phyloP scores from a whole-genome alignment of 345 rosid genomes.

The Stellera chamaejasme region DNA sequence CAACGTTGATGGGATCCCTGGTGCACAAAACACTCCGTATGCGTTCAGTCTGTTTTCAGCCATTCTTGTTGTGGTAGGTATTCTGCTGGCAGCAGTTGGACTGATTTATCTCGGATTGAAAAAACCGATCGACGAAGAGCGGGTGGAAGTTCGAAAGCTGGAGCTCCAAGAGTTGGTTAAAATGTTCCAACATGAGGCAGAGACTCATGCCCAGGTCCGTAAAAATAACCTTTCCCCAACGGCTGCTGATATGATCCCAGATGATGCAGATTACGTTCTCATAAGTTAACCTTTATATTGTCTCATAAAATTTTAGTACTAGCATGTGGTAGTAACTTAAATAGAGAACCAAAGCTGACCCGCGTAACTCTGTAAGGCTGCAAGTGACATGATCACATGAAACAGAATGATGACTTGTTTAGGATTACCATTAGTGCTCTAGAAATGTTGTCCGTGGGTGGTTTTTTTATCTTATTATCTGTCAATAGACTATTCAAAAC shows the following conservation, averaged over 20 bases:
- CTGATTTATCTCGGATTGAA: slow-evolving; percentile 70
- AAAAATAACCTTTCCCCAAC: slow-evolving; percentile 66
- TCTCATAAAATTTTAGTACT: too few species aligned
- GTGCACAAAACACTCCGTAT: slow-evolving; percentile 62
- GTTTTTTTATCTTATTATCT: too few species aligned
- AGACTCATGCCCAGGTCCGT: slow-evolving; percentile 83
- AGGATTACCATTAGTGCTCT: too few species aligned
- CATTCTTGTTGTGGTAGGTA: slow-evolving; percentile 41
- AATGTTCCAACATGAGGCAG: slow-evolving; percentile 95
- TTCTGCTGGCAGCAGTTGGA: slow-evolving; percentile 55
- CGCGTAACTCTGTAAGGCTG: too few species aligned
- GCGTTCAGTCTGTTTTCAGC: slow-evolving; percentile 78
- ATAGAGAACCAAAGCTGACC: too few species aligned
- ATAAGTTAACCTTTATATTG: slow-evolving; percentile 10
- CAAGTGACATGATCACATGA: too few species aligned
- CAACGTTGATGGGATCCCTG: slow-evolving; percentile 98
- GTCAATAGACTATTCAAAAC: too few species aligned
- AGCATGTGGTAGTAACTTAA: too few species aligned
- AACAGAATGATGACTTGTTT: too few species aligned
- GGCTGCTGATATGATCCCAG: slow-evolving; percentile 42
- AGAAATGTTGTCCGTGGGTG: too few species aligned
- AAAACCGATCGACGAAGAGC: slow-evolving; percentile 52
- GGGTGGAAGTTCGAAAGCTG: slow-evolving; percentile 62
- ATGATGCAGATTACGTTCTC: slow-evolving; percentile 45
- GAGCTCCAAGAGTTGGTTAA: slow-evolving; percentile 81